Evolutionary conservation across 805 yeast species (phyloP), one percentile per base, ranked within the genome.

Genomic region (Kodamaea restingae): DNA sequence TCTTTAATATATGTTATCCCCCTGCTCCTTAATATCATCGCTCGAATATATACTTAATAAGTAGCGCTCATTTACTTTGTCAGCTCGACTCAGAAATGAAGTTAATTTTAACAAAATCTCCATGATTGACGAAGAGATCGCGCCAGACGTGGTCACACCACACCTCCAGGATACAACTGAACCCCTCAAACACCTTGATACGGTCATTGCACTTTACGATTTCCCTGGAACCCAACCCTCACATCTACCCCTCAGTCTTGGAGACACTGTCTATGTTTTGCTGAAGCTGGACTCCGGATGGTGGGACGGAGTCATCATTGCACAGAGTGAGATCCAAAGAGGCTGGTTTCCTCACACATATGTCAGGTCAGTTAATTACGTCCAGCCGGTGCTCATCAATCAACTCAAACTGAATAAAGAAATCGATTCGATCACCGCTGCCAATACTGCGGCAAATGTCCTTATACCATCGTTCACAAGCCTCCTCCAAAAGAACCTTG

Each of bases 331-430:
- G 4, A 57, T 73, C 4, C 51, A 55, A 28, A 70, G 95, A 53
- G 96, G 96, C 49, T 88, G 95, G 95, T 85, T 88, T 63, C 95
- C 95, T 12, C 74, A 74, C 35, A 75, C 73, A 42, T 81, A 73
- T 58, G 78, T 79, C 18, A 69, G 74, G 34, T 56, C 72, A 1
- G 70, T 68, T 14, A 65, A 67, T 49, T 68, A 67, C 46, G 67
- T 62, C 25, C 70, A 65, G 49, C 73, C 68, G 7, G 62, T 65
- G 17, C 22, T 25, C 7, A 51, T 67, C 35, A 59, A 62, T 43
- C 58, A 62, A 46, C 50, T 67, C 39, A 64, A 61, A 47, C 52
- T 55, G 36, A 63, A 64, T 36, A 63, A 65, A 48, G 73, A 68
- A 35, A 48, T 67, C 20, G 73, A 67, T 43, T 55, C 68, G 27